Evolutionary conservation across 768 basidiomycete genomes (phyloP), one percentile per base, ranked within the genome.

Genomic region (Kwoniella sp.): DNA sequence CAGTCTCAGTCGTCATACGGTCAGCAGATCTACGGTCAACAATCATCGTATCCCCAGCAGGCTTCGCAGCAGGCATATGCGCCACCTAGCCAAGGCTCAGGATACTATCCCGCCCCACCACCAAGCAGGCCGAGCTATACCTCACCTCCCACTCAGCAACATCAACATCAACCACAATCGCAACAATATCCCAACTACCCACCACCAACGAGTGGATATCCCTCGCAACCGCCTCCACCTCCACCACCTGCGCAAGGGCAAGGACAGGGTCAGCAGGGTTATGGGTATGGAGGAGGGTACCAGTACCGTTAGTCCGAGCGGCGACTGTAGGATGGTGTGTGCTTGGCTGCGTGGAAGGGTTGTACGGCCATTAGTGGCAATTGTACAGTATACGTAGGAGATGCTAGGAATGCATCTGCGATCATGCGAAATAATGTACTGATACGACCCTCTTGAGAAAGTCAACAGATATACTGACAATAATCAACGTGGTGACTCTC

Each of bases 161-260:
- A 44, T 10, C 40, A 44, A 44, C 40, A 9, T 10, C 40, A 44
- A 33, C 33, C 33, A 33, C 33, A 33, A 44, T 44, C 40, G 3
- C 65, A 67, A 19, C 59, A 63, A 21, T 69, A 72, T 51, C 70
- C 61, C 9, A 51, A 60, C 29, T 56, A 55, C 17, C 50, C 67
- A 9, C 62, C 70, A 19, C 63, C 71, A 6, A 64, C 65, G 10
- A 60, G 67, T 47, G 53, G 56, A 19, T 65, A 58, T 24, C 56
- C 56, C 19, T 55, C 59, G 19, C 62, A 59, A 9, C 59, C 64
- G 26, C 65, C 37, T 2, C 65, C 62, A 25, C 58, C 59, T 40
- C 58, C 46, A 4, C 33, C 33, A 33, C 33, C 33, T 33, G 5
- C 33, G 13, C 33, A 33, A 33, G 52, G 8, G 8, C 60, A 48